Evolutionary conservation across 768 basidiomycete genomes (phyloP), one percentile per base, ranked within the genome.

Genomic region (Lactarius quietus): DNA sequence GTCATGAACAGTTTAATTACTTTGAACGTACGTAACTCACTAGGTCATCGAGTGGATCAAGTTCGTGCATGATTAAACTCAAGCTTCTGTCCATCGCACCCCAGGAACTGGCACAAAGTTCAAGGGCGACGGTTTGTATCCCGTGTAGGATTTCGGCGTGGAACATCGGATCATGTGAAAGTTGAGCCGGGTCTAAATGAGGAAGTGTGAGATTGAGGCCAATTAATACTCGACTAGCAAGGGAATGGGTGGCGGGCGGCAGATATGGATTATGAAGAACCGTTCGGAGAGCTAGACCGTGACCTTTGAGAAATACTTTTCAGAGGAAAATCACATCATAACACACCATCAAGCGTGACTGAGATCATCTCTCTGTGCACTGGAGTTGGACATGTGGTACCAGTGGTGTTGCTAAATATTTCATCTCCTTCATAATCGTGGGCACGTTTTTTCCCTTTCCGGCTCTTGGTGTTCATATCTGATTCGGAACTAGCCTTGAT

Each of bases 341-440:
- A 69, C 79, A 61, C 74, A 92, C 92, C 84, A 68, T 86, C 80
- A 15, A 90, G 73, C 17, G 88, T 81, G 15, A 73, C 67, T 14
- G 90, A 73, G 28, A 90, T 67, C 28, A 79, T 76, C 31, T 84
- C 75, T 26, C 82, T 83, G 18, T 89, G 87, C 33, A 80, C 79
- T 3, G 62, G 58, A 0, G 81, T 82, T 1, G 80, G 74, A 70
- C 83, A 89, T 23, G 86, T 69, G 9, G 82, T 77, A 53, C 80
- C 73, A 53, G 78, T 77, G 2, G 80, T 73, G 9, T 76, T 70
- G 59, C 81, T 84, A 74, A 94, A 86, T 6, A 88, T 76, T 70
- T 89, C 90, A 61, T 90, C 90, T 12, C 85, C 89, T 74, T 93
- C 89, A 68, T 86, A 92, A 15, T 81, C 86, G 26, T 86, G 82